These are phyloP conservation scores for Globisporangium parvum DNA, from an alignment of 352 stramenopile genomes.

Conservation along the genomic window DNA sequence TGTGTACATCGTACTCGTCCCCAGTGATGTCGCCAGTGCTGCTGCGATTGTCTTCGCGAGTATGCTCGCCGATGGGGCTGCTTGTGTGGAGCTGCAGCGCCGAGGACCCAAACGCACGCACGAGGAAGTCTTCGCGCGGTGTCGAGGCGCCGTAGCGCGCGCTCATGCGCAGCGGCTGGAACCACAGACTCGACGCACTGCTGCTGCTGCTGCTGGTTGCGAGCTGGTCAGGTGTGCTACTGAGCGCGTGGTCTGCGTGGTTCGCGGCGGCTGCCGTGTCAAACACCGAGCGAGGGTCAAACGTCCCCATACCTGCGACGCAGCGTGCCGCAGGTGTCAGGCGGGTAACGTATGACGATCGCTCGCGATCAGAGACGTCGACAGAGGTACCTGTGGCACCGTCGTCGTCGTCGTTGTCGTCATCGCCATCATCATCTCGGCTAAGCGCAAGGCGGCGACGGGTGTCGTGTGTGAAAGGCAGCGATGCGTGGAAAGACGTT, in stretches of 20 bases:
- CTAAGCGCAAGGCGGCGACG: no score
- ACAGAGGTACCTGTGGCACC: no score
- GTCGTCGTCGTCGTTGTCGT: no score
- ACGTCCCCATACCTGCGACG: no score
- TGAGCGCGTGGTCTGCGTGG: no score
- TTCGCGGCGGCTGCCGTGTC: no score
- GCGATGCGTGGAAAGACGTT: conserved; percentile 8
- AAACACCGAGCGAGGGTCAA: no score
- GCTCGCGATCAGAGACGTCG: no score
- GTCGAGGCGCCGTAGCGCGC: conserved; percentile 30
- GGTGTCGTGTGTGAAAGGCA: conserved; percentile 3
- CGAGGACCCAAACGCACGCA: conserved; percentile 60
- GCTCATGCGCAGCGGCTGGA: not conserved
- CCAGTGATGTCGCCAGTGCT: not conserved
- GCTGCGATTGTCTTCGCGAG: not conserved
- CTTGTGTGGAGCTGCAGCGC: conserved; percentile 39
- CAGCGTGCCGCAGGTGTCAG: no score
- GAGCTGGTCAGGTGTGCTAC: no score
- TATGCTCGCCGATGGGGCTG: not conserved
- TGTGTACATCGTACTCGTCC: not conserved
- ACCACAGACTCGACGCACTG: not conserved
- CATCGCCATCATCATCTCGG: no score
- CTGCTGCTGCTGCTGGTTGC: not conserved
- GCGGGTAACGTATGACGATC: no score
- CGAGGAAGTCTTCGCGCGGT: conserved; percentile 58